phyloP scores from a whole-genome alignment of 371 early-diverging fungal species.

The Smittium culicis region DNA sequence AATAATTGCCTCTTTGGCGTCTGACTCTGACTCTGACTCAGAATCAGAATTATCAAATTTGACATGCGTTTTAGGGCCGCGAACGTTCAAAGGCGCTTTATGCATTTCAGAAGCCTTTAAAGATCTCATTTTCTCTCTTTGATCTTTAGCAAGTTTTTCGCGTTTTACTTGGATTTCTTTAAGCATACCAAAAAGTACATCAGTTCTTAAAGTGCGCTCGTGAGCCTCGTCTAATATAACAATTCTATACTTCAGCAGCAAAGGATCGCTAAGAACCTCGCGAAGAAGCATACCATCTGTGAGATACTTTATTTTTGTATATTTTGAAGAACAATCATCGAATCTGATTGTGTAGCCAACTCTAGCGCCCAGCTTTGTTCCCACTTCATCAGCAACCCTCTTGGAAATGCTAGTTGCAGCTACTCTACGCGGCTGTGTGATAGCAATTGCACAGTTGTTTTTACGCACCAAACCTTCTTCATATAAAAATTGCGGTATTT shows the following conservation, averaged over 20 bases:
- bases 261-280: constrained; percentile 74
- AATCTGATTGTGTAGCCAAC: constrained; percentile 95
- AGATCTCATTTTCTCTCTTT: constrained; percentile 16
- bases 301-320: constrained; percentile 84
- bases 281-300: constrained; percentile 98
- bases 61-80: not conserved
- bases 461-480: not conserved
- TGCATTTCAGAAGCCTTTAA: not conserved
- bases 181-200: constrained; percentile 90
- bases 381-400: constrained; percentile 83
- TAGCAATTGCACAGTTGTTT: not conserved
- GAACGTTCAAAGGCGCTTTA: not conserved
- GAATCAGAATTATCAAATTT: not conserved
- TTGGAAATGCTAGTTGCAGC: constrained; percentile 93
- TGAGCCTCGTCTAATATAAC: constrained; percentile 98
- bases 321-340: constrained; percentile 70
- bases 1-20: not conserved
- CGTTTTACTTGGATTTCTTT: constrained; percentile 60
- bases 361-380: constrained; percentile 52
- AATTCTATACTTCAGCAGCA: constrained; percentile 63
- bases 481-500: not conserved
- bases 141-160: constrained; percentile 23
- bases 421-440: constrained; percentile 83
- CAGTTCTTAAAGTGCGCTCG: constrained; percentile 93
- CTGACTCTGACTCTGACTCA: not conserved